phyloP scores from a whole-genome alignment of 163 green algal genomes.

The Coccomyxa subellipsoidea region DNA sequence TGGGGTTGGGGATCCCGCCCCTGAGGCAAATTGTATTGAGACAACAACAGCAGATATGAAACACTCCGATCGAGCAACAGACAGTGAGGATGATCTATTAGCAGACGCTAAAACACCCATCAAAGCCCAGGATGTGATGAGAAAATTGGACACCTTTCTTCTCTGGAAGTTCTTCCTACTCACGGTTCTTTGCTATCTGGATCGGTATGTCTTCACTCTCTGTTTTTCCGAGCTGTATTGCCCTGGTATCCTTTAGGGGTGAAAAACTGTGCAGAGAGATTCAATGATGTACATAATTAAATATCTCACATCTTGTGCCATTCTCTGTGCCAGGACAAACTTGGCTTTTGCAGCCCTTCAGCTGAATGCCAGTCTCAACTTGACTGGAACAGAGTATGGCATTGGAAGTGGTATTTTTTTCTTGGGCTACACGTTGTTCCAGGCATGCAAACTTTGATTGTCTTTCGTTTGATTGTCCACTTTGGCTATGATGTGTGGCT shows the following conservation, averaged over 20 bases:
- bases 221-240: not conserved
- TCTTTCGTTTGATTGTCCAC: no score
- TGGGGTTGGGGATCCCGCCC: not conserved
- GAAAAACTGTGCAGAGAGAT: no score
- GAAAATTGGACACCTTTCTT: not conserved
- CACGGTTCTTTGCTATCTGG: slow-evolving; percentile 33
- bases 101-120: not conserved
- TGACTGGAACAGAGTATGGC: slow-evolving; percentile 20
- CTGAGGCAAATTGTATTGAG: no score
- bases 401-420: slow-evolving; percentile 50
- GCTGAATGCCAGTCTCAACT: slow-evolving; percentile 46
- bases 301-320: not conserved
- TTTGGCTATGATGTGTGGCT: no score
- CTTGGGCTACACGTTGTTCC: slow-evolving; percentile 34
- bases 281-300: not conserved
- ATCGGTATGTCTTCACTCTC: slow-evolving; percentile 18
- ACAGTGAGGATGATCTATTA: not conserved
- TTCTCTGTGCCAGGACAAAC: slow-evolving; percentile 17
- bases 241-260: no score
- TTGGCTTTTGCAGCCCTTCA: slow-evolving; percentile 63
- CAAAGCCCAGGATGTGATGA: not conserved
- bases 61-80: not conserved
- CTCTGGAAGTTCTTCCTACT: not conserved
- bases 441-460: not conserved
- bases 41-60: not conserved